A percentile compares a stretch with the other conserved stretches of the same genome.
phyloP scores from a whole-genome alignment of 148 eudicot genomes.

The Chenopodium suecicum region DNA sequence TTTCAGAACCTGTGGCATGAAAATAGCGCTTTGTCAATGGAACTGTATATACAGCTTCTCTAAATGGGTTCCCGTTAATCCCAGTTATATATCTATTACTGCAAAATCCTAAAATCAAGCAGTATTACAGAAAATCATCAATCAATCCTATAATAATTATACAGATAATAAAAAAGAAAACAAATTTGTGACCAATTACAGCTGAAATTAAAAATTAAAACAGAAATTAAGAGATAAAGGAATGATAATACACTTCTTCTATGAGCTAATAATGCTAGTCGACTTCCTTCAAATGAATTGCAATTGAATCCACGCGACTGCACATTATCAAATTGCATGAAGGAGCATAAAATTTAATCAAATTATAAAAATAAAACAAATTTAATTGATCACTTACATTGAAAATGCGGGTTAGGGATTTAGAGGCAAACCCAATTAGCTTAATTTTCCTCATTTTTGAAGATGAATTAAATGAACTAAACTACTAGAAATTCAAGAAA shows the following conservation, averaged over 20 bases:
- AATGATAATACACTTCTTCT: conserved; percentile 20
- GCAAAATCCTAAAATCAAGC: conserved; percentile 26
- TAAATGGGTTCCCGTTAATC: conserved; percentile 24
- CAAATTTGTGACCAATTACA: no score
- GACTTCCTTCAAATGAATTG: conserved; percentile 20
- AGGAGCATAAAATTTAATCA: not conserved
- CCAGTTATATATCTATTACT: conserved; percentile 22
- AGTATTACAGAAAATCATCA: conserved; percentile 16
- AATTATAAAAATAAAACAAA: no score
- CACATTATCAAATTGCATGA: conserved; percentile 15
- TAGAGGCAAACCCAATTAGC: conserved; percentile 27
- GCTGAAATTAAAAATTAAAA: not conserved
- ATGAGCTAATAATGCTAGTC: conserved; percentile 11
- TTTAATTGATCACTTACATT: conserved; percentile 5
- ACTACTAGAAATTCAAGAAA: not conserved
- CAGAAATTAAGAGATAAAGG: not conserved
- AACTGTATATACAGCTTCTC: conserved; percentile 30
- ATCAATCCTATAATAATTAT: not conserved
- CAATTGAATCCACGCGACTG: conserved; percentile 22
- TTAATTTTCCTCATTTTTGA: conserved; percentile 33
- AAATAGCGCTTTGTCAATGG: conserved; percentile 40
- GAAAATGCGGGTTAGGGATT: conserved; percentile 29
- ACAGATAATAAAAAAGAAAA: not conserved
- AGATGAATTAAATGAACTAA: not conserved
- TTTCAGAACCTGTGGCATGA: conserved; percentile 67